Conservation (phyloP, 495 filamentous ascomycete genomes). For the Penicillium coprophilum region DNA sequence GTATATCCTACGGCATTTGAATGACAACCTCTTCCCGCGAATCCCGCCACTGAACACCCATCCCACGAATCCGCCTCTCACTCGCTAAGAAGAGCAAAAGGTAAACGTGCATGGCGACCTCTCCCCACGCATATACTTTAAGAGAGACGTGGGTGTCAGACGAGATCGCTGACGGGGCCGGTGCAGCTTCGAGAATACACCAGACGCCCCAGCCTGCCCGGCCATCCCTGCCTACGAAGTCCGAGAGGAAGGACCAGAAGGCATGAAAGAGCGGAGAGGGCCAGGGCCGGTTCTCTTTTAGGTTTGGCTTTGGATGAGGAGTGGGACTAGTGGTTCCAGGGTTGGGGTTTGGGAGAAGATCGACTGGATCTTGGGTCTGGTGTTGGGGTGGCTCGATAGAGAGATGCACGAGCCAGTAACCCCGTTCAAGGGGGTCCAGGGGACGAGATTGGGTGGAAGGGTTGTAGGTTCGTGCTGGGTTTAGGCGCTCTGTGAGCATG, state of each 20-base stretch:
- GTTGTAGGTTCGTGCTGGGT: conserved; percentile 49
- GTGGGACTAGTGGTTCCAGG: neutral
- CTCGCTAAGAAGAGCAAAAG: conserved; percentile 64
- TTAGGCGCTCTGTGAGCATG: conserved; percentile 52
- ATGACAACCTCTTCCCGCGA: conserved; percentile 51
- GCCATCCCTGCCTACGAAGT: conserved; percentile 55
- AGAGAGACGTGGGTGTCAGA: conserved; percentile 28
- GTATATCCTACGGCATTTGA: conserved; percentile 34
- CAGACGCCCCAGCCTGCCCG: conserved; percentile 68
- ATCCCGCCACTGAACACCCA: conserved; percentile 60
- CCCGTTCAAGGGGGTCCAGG: conserved; percentile 59
- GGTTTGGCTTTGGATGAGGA: neutral
- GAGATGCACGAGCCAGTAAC: conserved; percentile 64
- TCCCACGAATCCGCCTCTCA: conserved; percentile 52
- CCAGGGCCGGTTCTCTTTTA: conserved; percentile 22
- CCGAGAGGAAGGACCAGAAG: conserved; percentile 62
- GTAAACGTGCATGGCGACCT: conserved; percentile 61
- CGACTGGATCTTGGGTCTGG: conserved; percentile 2
- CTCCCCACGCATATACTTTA: conserved; percentile 67
- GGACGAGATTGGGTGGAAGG: conserved; percentile 50
- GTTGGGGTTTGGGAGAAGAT: neutral
- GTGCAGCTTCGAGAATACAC: conserved; percentile 36
- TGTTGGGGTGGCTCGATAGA: conserved; percentile 11
- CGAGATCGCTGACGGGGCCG: neutral
- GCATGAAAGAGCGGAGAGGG: conserved; percentile 32